Conservation (phyloP, 768 basidiomycete genomes). For the Lentinula boryana region DNA sequence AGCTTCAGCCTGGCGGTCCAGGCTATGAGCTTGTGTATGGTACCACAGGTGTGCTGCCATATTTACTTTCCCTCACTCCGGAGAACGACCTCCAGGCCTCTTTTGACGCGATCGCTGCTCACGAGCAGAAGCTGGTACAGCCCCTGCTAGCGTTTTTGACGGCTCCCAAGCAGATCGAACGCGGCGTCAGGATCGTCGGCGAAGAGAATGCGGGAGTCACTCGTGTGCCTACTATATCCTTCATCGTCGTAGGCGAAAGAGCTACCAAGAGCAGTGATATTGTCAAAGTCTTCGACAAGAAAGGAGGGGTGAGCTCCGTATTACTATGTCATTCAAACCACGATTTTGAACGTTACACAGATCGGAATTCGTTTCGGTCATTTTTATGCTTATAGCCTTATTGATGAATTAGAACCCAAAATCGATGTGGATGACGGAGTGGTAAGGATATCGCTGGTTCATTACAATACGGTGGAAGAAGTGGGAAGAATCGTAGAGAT, state of each 20-base stretch:
- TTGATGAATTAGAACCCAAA: slow-evolving; percentile 47
- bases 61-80: slow-evolving; percentile 57
- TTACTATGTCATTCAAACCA: neutral
- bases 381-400: slow-evolving; percentile 68
- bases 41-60: slow-evolving; percentile 38
- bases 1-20: slow-evolving; percentile 69
- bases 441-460: slow-evolving; percentile 71
- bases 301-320: slow-evolving; percentile 45
- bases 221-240: slow-evolving; percentile 66
- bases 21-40: slow-evolving; percentile 32
- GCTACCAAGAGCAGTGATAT: slow-evolving; percentile 53
- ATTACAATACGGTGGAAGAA: slow-evolving; percentile 74
- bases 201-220: slow-evolving; percentile 34
- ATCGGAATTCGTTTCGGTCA: slow-evolving; percentile 76
- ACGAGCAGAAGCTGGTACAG: neutral
- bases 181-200: slow-evolving; percentile 65
- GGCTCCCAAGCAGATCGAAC: neutral
- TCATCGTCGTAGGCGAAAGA: slow-evolving; percentile 57
- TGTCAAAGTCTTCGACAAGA: slow-evolving; percentile 58
- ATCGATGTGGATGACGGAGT: slow-evolving; percentile 59
- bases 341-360: slow-evolving; percentile 27
- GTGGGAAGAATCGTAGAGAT: slow-evolving; percentile 53
- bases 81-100: slow-evolving; percentile 34
- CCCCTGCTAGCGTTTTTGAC: neutral
- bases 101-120: slow-evolving; percentile 1